These are phyloP conservation scores for Ceriops decandra DNA, from an alignment of 345 rosid genomes.

Conservation along the genomic window DNA sequence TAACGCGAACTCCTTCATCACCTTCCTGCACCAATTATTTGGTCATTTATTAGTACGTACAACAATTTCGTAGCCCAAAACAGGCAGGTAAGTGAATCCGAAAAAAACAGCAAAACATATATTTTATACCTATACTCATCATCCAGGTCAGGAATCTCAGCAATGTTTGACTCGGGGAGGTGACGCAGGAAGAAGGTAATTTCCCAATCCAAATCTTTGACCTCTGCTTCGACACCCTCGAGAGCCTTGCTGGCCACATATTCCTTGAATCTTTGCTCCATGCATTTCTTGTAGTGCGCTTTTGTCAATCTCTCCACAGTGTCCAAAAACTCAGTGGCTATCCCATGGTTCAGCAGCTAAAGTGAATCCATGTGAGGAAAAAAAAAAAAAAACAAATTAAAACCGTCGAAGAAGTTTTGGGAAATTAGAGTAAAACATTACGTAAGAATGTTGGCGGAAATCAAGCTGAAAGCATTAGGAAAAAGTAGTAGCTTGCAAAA, in stretches of 20 bases:
- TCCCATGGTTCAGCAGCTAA: constrained; percentile 79
- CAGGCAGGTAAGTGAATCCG: too few species aligned
- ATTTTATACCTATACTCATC: constrained; percentile 60
- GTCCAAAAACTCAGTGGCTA: constrained; percentile 60
- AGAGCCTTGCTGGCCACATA: constrained; percentile 59
- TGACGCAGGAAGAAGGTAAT: constrained; percentile 74
- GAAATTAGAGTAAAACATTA: not conserved
- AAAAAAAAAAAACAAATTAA: not conserved
- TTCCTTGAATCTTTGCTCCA: constrained; percentile 85
- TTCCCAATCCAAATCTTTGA: constrained; percentile 88
- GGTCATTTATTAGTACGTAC: not conserved
- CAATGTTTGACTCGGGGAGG: constrained; percentile 64
- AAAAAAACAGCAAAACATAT: too few species aligned
- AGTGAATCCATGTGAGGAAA: not conserved
- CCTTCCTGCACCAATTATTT: constrained; percentile 35
- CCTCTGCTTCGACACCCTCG: constrained; percentile 57
- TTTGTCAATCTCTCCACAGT: constrained; percentile 67
- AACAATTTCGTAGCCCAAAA: not conserved
- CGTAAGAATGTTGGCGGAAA: not conserved
- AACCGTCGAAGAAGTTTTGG: not conserved
- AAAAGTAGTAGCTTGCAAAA: not conserved
- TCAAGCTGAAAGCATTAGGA: not conserved
- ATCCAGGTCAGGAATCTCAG: constrained; percentile 66
- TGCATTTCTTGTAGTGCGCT: constrained; percentile 73
- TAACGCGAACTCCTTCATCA: constrained; percentile 70